A percentile compares a stretch with the other conserved stretches of the same genome.
phyloP scores from a whole-genome alignment of 2,329 filamentous ascomycete species.

The Neospermospora avenae region DNA sequence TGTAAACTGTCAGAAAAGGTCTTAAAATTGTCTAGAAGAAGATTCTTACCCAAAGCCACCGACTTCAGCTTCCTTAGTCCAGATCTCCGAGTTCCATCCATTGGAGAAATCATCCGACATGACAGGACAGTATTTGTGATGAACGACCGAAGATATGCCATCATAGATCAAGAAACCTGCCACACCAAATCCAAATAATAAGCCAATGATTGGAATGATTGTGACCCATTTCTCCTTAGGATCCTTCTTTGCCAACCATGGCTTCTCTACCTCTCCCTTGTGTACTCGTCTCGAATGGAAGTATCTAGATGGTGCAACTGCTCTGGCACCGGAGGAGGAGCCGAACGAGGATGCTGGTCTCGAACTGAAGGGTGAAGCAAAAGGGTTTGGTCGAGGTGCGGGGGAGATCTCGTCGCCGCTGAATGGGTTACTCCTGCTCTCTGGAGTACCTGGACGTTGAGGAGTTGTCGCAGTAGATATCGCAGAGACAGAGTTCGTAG shows the following conservation, averaged over 20 bases:
- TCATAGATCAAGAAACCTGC: slow-evolving; percentile 73
- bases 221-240: slow-evolving; percentile 84
- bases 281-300: slow-evolving; percentile 49
- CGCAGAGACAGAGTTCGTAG: slow-evolving; percentile 12
- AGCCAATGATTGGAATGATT: slow-evolving; percentile 71
- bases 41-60: slow-evolving; percentile 48
- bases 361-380: slow-evolving; percentile 40
- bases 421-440: slow-evolving; percentile 33
- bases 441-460: slow-evolving; percentile 38
- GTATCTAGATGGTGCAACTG: slow-evolving; percentile 25
- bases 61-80: slow-evolving; percentile 48
- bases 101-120: slow-evolving; percentile 48
- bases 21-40: slow-evolving; percentile 43
- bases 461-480: slow-evolving; percentile 36
- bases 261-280: slow-evolving; percentile 71
- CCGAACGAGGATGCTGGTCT: slow-evolving; percentile 42
- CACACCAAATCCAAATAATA: slow-evolving; percentile 64
- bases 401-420: slow-evolving; percentile 30
- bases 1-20: slow-evolving; percentile 32
- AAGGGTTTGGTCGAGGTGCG: slow-evolving; percentile 29
- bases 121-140: slow-evolving; percentile 60
- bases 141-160: slow-evolving; percentile 66
- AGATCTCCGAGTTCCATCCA: slow-evolving; percentile 49
- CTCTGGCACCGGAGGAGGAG: slow-evolving; percentile 39
- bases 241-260: slow-evolving; percentile 71